phyloP scores from a whole-genome alignment of 331 rosid genomes.

The Malus hybrid region DNA sequence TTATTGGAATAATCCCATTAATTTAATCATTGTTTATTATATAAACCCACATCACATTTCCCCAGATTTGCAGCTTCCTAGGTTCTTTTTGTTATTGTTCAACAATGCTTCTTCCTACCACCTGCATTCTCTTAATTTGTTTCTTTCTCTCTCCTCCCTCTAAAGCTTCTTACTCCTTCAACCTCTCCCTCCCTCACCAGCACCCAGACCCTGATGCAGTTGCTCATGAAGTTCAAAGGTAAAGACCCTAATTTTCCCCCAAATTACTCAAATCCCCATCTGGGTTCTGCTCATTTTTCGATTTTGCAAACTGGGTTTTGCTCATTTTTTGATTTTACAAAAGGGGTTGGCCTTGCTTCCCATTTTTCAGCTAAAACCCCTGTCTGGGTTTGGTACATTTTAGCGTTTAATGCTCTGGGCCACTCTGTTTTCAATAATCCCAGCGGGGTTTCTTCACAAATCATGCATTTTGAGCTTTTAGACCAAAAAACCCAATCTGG shows the following conservation, averaged over 20 bases:
- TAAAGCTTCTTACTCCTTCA: constrained; percentile 30
- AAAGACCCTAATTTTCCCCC: not conserved
- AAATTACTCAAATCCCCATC: not conserved
- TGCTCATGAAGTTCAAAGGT: constrained; percentile 71
- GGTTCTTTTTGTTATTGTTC: constrained; percentile 10
- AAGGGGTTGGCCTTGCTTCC: not conserved
- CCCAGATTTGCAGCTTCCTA: constrained; percentile 21
- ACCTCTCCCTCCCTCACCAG: constrained; percentile 70
- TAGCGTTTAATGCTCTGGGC: not conserved
- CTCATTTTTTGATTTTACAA: not conserved
- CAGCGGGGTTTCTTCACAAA: not conserved
- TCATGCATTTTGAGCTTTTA: not conserved
- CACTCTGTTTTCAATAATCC: constrained; percentile 3
- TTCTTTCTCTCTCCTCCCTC: constrained; percentile 28
- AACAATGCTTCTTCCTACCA: constrained; percentile 42
- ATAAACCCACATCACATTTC: constrained; percentile 32
- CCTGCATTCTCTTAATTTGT: constrained; percentile 66
- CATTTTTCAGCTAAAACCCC: not conserved
- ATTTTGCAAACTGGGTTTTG: constrained; percentile 2
- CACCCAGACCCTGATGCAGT: constrained; percentile 82
- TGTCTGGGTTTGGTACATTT: not conserved
- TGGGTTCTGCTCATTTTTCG: constrained; percentile 4
- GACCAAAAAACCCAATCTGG: not conserved
- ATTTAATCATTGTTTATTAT: constrained; percentile 24
- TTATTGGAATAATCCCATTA: not conserved